Evolutionary conservation across 225 moss, liverwort and hornwort genomes (phyloP).

Genomic region (Straminergon stramineum): DNA sequence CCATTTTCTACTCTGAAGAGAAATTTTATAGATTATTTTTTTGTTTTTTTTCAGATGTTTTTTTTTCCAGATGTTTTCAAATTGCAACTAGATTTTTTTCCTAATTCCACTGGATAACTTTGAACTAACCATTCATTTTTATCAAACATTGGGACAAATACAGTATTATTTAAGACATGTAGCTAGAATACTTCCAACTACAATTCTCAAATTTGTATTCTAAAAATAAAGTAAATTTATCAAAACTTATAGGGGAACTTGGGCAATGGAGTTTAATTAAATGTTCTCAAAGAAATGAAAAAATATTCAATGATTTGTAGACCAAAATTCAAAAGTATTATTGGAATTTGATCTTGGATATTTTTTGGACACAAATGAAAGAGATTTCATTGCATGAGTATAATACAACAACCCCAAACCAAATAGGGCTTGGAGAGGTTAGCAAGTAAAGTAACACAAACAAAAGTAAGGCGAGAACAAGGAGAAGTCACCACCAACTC

Average conservation of each 20-base stretch:
- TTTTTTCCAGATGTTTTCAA: neutral
- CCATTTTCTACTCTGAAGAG: neutral
- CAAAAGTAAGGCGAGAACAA: neutral
- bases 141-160: neutral
- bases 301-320: neutral
- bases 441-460: neutral
- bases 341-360: neutral
- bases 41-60: neutral
- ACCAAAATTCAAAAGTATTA: neutral
- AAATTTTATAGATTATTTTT: neutral
- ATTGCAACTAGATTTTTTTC: neutral
- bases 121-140: too few species aligned
- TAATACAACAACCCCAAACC: accelerated
- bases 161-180: neutral
- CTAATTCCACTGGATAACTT: too few species aligned
- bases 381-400: neutral
- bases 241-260: neutral
- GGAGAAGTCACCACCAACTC: accelerated
- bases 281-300: neutral
- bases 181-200: accelerated
- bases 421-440: accelerated
- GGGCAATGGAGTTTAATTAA: neutral
- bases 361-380: neutral
- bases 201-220: neutral
- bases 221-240: neutral